phyloP scores from a whole-genome alignment of 2,329 filamentous ascomycete species.

The Fusarium continuum region DNA sequence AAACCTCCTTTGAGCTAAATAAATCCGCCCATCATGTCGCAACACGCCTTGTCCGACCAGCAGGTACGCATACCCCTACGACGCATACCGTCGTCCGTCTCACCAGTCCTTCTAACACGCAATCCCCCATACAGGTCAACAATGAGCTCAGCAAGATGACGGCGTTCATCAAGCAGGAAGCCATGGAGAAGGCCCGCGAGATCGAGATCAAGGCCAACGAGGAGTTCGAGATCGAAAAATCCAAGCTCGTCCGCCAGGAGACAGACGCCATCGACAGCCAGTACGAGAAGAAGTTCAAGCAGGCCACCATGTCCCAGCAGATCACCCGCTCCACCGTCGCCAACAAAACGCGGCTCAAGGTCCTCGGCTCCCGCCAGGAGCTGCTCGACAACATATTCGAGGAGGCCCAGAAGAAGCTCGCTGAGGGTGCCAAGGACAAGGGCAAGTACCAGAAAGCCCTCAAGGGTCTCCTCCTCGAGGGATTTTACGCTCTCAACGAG shows the following conservation, averaged over 20 bases:
- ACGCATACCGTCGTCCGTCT: constrained; percentile 30
- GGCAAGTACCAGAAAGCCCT: constrained; percentile 78
- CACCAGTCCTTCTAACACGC: constrained; percentile 25
- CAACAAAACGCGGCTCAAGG: constrained; percentile 93
- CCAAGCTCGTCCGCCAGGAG: constrained; percentile 96
- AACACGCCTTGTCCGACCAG: constrained; percentile 97
- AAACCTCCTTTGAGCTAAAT: constrained; percentile 19
- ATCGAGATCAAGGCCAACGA: constrained; percentile 99
- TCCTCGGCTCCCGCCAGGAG: constrained; percentile 88
- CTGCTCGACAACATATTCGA: constrained; percentile 92
- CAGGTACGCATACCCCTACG: constrained; percentile 69
- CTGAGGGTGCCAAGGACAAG: constrained; percentile 71
- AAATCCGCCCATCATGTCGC: constrained; percentile 75
- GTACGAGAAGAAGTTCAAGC: constrained; percentile 99
- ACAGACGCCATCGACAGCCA: constrained; percentile 88
- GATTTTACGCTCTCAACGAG: constrained; percentile 88
- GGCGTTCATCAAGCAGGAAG: constrained; percentile 99
- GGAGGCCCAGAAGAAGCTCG: constrained; percentile 76
- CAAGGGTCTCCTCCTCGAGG: constrained; percentile 86
- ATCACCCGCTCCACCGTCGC: constrained; percentile 95
- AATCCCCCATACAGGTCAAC: constrained; percentile 72
- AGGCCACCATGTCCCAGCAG: constrained; percentile 97
- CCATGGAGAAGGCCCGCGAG: constrained; percentile 94
- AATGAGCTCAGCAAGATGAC: constrained; percentile 99
- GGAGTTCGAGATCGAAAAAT: constrained; percentile 99